Conservation (phyloP, 345 rosid genomes). For the Camelina laxa region DNA sequence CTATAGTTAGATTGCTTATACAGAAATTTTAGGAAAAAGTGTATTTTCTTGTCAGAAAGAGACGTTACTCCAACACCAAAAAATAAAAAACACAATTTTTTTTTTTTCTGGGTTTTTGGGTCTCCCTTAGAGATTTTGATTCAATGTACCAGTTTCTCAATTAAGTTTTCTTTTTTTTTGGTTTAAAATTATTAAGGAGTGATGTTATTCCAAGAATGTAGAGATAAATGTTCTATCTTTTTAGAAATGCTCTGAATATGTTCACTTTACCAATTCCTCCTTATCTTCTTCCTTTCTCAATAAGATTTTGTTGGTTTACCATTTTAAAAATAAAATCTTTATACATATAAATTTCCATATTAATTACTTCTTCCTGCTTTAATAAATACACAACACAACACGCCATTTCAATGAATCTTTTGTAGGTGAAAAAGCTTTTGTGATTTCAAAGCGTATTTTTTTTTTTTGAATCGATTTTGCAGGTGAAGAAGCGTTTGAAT, state of each 20-base stretch:
- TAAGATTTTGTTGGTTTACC: background rate
- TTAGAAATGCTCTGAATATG: background rate
- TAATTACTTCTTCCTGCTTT: constrained; percentile 5
- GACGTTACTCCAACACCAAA: background rate
- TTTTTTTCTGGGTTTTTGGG: constrained; percentile 25
- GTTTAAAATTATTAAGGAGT: background rate
- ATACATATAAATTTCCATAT: constrained; percentile 5
- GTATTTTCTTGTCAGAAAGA: constrained; percentile 15
- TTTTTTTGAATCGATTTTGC: constrained; percentile 1
- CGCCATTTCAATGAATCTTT: constrained; percentile 21
- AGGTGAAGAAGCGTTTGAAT: constrained; percentile 29
- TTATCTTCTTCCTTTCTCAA: background rate
- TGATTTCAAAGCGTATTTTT: background rate
- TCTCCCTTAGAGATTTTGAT: constrained; percentile 12
- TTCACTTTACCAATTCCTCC: constrained; percentile 10
- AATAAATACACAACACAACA: constrained; percentile 22
- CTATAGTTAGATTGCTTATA: constrained; percentile 25
- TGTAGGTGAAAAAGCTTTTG: constrained; percentile 17
- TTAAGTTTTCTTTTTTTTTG: background rate
- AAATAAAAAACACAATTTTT: background rate
- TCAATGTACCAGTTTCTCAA: constrained; percentile 6
- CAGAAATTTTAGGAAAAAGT: constrained; percentile 14
- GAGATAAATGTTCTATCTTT: background rate
- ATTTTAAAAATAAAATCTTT: background rate
- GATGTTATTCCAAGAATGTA: background rate